phyloP scores from a whole-genome alignment of 768 basidiomycete species.

The Rhodotorula graminis region DNA sequence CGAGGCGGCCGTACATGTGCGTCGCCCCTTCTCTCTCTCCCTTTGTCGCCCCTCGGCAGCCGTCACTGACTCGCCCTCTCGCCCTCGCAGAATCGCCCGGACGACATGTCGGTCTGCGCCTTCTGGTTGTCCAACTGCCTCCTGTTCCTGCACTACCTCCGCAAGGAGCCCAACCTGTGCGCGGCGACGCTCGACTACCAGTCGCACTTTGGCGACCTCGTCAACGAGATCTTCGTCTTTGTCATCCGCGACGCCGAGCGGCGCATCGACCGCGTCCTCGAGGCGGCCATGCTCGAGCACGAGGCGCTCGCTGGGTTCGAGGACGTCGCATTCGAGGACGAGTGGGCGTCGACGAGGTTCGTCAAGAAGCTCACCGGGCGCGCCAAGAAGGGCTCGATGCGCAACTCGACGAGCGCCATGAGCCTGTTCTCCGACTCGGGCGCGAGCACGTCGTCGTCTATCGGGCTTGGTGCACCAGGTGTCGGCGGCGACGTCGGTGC shows the following conservation, averaged over 20 bases:
- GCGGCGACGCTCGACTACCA: constrained; percentile 45
- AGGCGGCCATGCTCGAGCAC: constrained; percentile 75
- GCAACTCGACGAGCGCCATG: constrained; percentile 15
- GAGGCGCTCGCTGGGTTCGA: constrained; percentile 69
- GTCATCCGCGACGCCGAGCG: constrained; percentile 88
- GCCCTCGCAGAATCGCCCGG: constrained; percentile 65
- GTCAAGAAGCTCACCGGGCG: constrained; percentile 48
- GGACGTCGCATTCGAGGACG: constrained; percentile 85
- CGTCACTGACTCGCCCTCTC: neutral
- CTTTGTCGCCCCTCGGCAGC: neutral
- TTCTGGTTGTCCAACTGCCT: constrained; percentile 95
- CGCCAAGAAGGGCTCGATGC: constrained; percentile 43
- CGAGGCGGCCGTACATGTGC: constrained; percentile 84
- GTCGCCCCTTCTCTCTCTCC: constrained; percentile 44
- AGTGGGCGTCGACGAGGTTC: constrained; percentile 59
- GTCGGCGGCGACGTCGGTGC: neutral
- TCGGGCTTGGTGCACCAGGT: neutral
- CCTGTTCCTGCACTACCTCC: constrained; percentile 79
- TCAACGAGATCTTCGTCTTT: constrained; percentile 94
- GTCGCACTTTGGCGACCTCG: constrained; percentile 79
- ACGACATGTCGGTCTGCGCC: constrained; percentile 76
- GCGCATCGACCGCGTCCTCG: constrained; percentile 78
- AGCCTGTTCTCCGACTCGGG: constrained; percentile 25
- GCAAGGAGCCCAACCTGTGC: constrained; percentile 44
- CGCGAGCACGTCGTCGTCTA: neutral